Evolutionary conservation across 1,284 basidiomycete genomes (phyloP), one percentile per base, ranked within the genome.

Genomic region (Filobasidium uniguttulatum): DNA sequence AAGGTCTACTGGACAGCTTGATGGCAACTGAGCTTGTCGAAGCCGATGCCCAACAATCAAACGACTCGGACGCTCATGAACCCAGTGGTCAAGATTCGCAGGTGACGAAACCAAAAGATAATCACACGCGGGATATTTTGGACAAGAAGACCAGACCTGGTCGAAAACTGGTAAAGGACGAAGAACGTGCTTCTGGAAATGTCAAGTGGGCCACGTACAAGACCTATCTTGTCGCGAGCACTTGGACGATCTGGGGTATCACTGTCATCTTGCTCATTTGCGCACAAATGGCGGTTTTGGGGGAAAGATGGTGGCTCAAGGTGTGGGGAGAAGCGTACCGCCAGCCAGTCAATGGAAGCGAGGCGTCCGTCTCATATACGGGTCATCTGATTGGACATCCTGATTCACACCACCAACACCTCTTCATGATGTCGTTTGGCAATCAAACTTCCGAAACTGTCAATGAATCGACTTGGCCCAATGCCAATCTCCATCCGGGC

Each of bases 111-210:
- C n/a, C n/a, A n/a, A n/a, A n/a, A n/a, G n/a, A n/a, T n/a, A 60
- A 63, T 50, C 58, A 43, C 44, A 60, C 57, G 52, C 47, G 49
- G 53, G 28, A 9, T 9, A 23, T 20, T 7, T 10, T 12, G 9
- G 12, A 29, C 30, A 63, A 61, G 65, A 71, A 58, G 62, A 58
- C 45, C 61, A 61, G 40, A 52, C 63, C 76, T 1, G 82, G 84
- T 0, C 73, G 86, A 44, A 93, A 91, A 67, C 75, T 94, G 19
- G 74, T 94, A 31, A 88, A 93, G 63, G 90, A 94, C 59, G 90
- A 94, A 67, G 80, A 80, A 56, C 77, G 87, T 6, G 89, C 86
- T 0, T 80, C 56, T n/a, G 90, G 90, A 0, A 77, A 81, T 34
- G 87, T 94, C 49, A 71, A 77, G 44, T 73, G 73, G 54, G 77